Evolutionary conservation across 345 rosid species (phyloP).

Genomic region (Chamaenerion angustifolium): DNA sequence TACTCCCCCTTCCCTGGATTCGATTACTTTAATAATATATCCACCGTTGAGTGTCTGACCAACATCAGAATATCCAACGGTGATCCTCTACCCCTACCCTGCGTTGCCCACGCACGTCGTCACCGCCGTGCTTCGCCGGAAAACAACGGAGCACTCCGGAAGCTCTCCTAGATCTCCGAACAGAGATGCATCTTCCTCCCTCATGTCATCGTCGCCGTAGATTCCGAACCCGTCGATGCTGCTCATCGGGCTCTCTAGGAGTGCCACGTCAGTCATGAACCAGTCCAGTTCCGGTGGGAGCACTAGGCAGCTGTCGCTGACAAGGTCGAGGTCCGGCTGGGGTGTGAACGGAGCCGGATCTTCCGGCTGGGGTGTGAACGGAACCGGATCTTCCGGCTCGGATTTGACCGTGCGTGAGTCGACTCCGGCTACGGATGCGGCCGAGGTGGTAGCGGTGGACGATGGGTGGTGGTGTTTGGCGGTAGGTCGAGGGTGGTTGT

Average conservation of each 20-base stretch:
- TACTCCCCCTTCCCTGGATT: no score
- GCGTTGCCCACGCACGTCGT: conserved; percentile 17
- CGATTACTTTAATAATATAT: no score
- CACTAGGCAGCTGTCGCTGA: conserved; percentile 16
- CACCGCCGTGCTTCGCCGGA: conserved; percentile 19
- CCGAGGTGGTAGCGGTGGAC: conserved; percentile 4
- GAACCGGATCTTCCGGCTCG: conserved; percentile 8
- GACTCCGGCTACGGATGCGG: neutral
- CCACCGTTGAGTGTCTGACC: no score
- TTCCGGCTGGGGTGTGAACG: conserved; percentile 1
- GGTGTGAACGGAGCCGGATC: conserved; percentile 8
- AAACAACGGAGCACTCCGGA: conserved; percentile 60
- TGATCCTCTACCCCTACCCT: conserved; percentile 10
- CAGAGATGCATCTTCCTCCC: conserved; percentile 44
- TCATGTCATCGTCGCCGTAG: conserved; percentile 12
- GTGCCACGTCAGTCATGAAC: conserved; percentile 40
- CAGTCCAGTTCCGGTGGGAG: conserved; percentile 36
- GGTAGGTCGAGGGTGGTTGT: conserved; percentile 47
- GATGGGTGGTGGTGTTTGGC: conserved; percentile 19
- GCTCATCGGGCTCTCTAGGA: conserved; percentile 21
- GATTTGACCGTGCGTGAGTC: neutral
- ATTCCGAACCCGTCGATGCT: conserved; percentile 11
- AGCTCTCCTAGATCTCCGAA: conserved; percentile 63
- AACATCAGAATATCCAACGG: no score
- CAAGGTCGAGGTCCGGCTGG: conserved; percentile 1